phyloP scores from a whole-genome alignment of 352 stramenopile species.

The Bremia lactucae region DNA sequence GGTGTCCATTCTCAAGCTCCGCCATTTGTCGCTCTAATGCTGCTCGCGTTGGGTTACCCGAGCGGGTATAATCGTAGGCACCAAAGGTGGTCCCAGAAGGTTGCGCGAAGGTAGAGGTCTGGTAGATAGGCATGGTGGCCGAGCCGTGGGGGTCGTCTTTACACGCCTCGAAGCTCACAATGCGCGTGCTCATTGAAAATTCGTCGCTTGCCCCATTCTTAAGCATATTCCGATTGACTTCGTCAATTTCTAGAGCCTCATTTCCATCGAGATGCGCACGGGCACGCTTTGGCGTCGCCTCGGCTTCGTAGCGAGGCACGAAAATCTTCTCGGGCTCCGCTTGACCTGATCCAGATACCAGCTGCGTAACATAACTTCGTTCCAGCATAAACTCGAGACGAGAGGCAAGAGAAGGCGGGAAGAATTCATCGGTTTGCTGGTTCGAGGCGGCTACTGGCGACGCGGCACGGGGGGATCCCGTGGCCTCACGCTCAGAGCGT shows the following conservation, averaged over 20 bases:
- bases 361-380: constrained; percentile 74
- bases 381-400: constrained; percentile 74
- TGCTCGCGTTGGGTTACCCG: constrained; percentile 88
- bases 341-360: constrained; percentile 58
- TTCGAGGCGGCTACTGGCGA: constrained; percentile 29
- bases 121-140: constrained; percentile 88
- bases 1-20: constrained; percentile 57
- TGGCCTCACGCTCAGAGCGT: constrained; percentile 44
- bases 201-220: constrained; percentile 32
- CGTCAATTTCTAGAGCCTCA: constrained; percentile 35
- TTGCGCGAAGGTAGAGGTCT: constrained; percentile 86
- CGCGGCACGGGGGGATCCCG: constrained; percentile 6
- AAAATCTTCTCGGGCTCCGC: constrained; percentile 69
- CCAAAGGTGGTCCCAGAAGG: constrained; percentile 83
- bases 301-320: constrained; percentile 53
- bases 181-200: constrained; percentile 58
- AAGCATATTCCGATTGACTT: constrained; percentile 24
- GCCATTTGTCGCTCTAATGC: constrained; percentile 90
- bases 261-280: constrained; percentile 72
- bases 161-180: constrained; percentile 74
- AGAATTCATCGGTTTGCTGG: constrained; percentile 15
- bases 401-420: constrained; percentile 32
- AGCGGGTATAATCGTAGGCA: constrained; percentile 91
- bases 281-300: constrained; percentile 30
- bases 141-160: constrained; percentile 86